These are phyloP conservation scores for Mortierella sp. DNA, from an alignment of 371 early-diverging fungal genomes.

Conservation along the genomic window DNA sequence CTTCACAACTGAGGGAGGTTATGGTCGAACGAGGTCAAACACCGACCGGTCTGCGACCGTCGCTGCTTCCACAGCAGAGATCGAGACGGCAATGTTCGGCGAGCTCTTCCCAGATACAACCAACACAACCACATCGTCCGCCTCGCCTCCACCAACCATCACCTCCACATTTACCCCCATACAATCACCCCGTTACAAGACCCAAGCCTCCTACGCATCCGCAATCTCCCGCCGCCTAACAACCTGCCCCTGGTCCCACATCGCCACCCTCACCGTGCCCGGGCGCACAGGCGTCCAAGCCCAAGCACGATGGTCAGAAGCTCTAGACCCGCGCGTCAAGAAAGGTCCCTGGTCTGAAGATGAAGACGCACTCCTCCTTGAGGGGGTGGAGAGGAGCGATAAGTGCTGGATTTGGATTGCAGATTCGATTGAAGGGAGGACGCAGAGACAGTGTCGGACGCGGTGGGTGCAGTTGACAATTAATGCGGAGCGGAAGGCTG, in stretches of 20 bases:
- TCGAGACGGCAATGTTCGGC: background rate
- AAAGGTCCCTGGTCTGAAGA: conserved; percentile 78
- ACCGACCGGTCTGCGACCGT: background rate
- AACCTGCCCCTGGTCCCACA: conserved; percentile 68
- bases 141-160: background rate
- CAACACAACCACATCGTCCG: background rate
- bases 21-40: too few species aligned
- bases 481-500: conserved; percentile 15
- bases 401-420: conserved; percentile 84
- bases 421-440: conserved; percentile 74
- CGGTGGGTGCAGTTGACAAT: conserved; percentile 69
- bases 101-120: background rate
- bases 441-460: conserved; percentile 82
- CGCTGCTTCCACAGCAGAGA: background rate
- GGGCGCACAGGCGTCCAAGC: conserved; percentile 80
- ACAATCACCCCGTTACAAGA: background rate
- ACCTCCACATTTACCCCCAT: background rate
- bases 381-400: conserved; percentile 66
- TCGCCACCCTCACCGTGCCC: conserved; percentile 65
- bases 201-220: conserved; percentile 13
- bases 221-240: conserved; percentile 31
- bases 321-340: conserved; percentile 76
- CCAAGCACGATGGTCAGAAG: conserved; percentile 83
- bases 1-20: too few species aligned
- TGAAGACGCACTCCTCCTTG: conserved; percentile 71